A percentile compares a stretch with the other conserved stretches of the same genome.
phyloP scores from a whole-genome alignment of 83 land plant species.

The Picea engelmannii region DNA sequence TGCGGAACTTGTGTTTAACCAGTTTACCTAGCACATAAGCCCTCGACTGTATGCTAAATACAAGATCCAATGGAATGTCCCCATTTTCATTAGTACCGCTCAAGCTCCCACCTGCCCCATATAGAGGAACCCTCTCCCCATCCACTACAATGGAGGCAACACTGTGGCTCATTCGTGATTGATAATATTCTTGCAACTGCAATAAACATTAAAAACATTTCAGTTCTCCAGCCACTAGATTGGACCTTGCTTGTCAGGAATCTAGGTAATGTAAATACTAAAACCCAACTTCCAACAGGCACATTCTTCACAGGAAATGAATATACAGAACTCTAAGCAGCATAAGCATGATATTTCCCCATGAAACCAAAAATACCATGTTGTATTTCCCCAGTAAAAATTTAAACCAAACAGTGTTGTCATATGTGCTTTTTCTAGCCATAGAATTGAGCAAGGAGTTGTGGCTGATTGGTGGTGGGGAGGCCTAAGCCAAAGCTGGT shows the following conservation, averaged over 20 bases:
- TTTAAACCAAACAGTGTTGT: too few relatives aligned
- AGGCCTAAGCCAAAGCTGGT: too few relatives aligned
- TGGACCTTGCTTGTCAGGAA: not conserved
- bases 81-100: constrained; percentile 20
- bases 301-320: not conserved
- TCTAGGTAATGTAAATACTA: not conserved
- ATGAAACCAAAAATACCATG: too few relatives aligned
- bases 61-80: constrained; percentile 52
- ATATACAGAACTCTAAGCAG: not conserved
- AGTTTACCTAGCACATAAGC: constrained; percentile 77
- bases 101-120: constrained; percentile 73
- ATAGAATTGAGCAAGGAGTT: too few relatives aligned
- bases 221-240: not conserved
- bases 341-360: not conserved
- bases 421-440: too few relatives aligned
- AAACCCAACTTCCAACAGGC: not conserved
- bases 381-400: too few relatives aligned
- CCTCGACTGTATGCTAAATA: constrained; percentile 52
- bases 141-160: constrained; percentile 42
- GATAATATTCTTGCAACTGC: constrained; percentile 75
- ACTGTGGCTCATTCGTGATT: constrained; percentile 57
- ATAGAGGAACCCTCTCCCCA: constrained; percentile 76
- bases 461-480: too few relatives aligned
- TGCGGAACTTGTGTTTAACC: constrained; percentile 56
- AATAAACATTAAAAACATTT: constrained; percentile 2